Conservation (phyloP, 2,329 filamentous ascomycete genomes). For the Parafenestella ontariensis region DNA sequence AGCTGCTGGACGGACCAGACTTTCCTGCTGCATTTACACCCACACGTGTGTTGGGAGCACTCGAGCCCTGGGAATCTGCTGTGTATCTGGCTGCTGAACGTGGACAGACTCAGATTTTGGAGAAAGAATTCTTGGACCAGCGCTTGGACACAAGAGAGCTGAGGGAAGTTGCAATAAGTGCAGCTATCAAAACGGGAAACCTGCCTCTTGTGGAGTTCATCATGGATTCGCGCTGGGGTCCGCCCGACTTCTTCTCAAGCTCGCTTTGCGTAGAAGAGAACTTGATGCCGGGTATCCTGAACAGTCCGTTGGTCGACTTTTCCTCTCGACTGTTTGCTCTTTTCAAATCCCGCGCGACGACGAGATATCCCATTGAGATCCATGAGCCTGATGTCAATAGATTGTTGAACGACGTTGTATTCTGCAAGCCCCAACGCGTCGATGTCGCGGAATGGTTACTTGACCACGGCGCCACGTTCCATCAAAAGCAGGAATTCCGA, state of each 20-base stretch:
- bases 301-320: constrained; percentile 2
- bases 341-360: neutral
- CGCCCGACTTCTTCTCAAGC: neutral
- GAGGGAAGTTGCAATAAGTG: neutral
- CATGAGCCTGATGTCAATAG: neutral
- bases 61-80: neutral
- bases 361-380: neutral
- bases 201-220: constrained; percentile 1
- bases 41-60: neutral
- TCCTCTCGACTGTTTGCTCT: neutral
- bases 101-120: neutral
- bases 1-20: neutral
- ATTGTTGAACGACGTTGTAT: neutral
- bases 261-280: neutral
- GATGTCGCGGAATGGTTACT: constrained; percentile 5
- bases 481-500: too few species aligned
- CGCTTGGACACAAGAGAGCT: neutral
- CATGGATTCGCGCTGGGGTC: neutral
- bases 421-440: neutral
- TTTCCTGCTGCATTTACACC: neutral
- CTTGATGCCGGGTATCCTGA: neutral
- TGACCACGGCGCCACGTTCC: neutral
- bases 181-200: neutral
- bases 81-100: neutral
- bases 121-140: neutral